Conservation (phyloP, 257 asterid genomes). For the Solanum sparsipilum region DNA sequence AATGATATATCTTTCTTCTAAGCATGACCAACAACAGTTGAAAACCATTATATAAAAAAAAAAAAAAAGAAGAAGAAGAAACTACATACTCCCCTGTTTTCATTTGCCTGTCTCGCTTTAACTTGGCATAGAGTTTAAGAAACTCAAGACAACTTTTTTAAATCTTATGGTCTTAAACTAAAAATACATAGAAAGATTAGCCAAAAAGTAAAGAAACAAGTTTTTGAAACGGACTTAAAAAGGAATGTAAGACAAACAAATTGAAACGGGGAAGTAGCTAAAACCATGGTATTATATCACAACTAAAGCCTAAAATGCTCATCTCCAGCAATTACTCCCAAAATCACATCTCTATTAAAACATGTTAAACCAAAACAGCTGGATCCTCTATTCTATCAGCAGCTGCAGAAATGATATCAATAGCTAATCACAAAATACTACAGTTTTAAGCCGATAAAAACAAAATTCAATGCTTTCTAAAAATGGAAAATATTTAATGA, state of each 20-base stretch:
- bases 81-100: not conserved
- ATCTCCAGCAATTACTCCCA: not conserved
- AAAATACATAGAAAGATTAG: not conserved
- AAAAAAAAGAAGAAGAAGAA: not conserved
- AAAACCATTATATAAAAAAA: not conserved
- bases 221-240: not conserved
- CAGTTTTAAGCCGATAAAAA: not conserved
- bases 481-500: not conserved
- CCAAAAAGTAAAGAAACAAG: too few species aligned
- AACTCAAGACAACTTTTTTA: not conserved
- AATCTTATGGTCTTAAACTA: not conserved
- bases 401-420: not conserved
- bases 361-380: not conserved
- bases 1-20: not conserved
- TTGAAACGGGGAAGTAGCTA: not conserved
- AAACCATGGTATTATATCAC: not conserved
- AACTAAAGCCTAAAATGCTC: not conserved
- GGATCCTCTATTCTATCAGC: not conserved
- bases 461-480: not conserved
- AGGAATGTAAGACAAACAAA: not conserved
- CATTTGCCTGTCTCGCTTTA: not conserved
- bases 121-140: not conserved
- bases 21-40: not conserved
- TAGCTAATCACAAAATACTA: not conserved
- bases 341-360: not conserved